phyloP scores from a whole-genome alignment of 176 grass and related monocot genomes.

The Echinochloa phyllopogon region DNA sequence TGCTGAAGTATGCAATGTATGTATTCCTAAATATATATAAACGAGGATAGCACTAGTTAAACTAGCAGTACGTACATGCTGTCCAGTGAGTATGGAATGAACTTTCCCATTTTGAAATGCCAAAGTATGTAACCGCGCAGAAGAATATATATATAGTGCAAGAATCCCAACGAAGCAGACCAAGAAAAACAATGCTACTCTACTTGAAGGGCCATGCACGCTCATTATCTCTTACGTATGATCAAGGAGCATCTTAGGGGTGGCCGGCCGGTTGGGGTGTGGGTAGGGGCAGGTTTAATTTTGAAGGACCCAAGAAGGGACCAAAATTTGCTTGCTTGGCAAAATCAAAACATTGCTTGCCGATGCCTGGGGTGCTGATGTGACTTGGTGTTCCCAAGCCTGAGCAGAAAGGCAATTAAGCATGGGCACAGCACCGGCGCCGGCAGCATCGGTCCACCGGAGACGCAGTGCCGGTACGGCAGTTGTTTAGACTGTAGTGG shows the following conservation, averaged over 20 bases:
- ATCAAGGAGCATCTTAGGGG: constrained; percentile 26
- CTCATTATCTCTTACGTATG: not conserved
- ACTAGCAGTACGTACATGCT: not conserved
- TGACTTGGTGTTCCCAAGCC: constrained; percentile 45
- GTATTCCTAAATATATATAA: too few species aligned
- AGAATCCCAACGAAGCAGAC: not conserved
- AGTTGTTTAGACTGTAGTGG: not conserved
- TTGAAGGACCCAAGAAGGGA: constrained; percentile 55
- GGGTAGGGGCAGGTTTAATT: not conserved
- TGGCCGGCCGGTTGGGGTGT: not conserved
- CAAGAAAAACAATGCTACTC: constrained; percentile 24
- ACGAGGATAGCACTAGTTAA: too few species aligned
- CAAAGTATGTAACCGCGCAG: not conserved
- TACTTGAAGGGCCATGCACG: constrained; percentile 1
- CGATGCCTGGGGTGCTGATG: not conserved
- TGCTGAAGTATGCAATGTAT: too few species aligned
- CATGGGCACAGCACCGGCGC: constrained; percentile 32
- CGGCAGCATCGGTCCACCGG: constrained; percentile 39
- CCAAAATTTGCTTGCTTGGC: constrained; percentile 34
- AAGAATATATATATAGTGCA: not conserved
- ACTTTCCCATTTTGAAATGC: constrained; percentile 43
- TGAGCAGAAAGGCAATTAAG: constrained; percentile 50
- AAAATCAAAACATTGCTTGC: constrained; percentile 17
- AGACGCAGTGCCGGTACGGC: not conserved
- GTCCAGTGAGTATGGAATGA: constrained; percentile 43